These are phyloP conservation scores for Fusarium citri DNA, from an alignment of 2,329 filamentous ascomycete species.

Conservation along the genomic window DNA sequence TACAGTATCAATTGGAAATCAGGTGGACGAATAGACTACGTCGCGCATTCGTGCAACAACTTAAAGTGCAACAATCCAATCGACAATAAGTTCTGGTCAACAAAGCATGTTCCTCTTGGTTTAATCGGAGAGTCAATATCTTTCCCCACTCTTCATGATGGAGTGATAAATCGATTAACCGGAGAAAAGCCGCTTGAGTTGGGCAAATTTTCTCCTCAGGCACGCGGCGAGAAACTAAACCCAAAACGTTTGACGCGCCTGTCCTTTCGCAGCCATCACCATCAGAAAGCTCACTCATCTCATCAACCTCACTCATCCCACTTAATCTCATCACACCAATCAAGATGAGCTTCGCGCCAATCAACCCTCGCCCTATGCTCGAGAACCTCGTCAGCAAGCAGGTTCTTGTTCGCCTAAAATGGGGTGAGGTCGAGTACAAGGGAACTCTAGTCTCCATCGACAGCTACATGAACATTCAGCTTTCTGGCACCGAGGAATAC, in stretches of 20 bases:
- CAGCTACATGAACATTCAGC: conserved; percentile 99
- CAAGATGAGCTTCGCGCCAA: conserved; percentile 76
- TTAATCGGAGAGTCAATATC: not conserved
- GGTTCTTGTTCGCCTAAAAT: conserved; percentile 93
- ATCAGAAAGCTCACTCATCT: conserved; percentile 38
- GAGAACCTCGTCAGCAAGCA: conserved; percentile 93
- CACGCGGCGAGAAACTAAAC: conserved; percentile 30
- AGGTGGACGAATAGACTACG: not conserved
- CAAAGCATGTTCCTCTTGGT: not conserved
- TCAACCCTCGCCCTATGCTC: conserved; percentile 97
- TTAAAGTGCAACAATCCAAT: not conserved
- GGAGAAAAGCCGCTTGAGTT: conserved; percentile 20
- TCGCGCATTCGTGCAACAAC: not conserved
- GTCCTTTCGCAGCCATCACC: conserved; percentile 37
- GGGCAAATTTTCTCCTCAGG: conserved; percentile 41
- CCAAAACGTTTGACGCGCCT: conserved; percentile 33
- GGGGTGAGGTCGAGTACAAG: conserved; percentile 98
- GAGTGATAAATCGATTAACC: conserved; percentile 6
- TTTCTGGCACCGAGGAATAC: conserved; percentile 91
- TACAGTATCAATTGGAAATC: not conserved
- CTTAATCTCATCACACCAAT: not conserved
- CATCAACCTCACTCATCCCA: conserved; percentile 31
- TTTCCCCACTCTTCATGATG: not conserved
- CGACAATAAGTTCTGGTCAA: not conserved
- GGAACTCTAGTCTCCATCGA: conserved; percentile 92